Conservation (phyloP, 345 rosid species). For the Acer saccharum region DNA sequence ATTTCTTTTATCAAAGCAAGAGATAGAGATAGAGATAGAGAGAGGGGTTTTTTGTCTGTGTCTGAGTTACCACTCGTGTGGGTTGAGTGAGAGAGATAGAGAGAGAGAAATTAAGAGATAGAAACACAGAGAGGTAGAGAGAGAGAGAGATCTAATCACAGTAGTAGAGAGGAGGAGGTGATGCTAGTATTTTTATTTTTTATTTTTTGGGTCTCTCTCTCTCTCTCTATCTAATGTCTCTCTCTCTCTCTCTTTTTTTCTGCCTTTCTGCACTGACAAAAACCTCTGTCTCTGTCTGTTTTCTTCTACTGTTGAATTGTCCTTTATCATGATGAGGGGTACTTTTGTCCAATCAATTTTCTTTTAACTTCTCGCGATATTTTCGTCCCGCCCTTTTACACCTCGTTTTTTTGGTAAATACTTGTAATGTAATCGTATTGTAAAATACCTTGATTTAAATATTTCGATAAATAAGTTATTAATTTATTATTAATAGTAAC, state of each 20-base stretch:
- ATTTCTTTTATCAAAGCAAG: background rate
- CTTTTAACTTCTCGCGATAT: conserved; percentile 17
- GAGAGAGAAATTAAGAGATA: conserved; percentile 12
- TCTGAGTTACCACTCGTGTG: conserved; percentile 20
- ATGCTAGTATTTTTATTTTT: background rate
- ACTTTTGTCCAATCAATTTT: conserved; percentile 18
- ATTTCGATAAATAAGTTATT: too few relatives aligned
- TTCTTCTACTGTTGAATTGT: conserved; percentile 20
- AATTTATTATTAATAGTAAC: too few relatives aligned
- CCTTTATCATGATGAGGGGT: conserved; percentile 37
- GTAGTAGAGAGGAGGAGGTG: conserved; percentile 15
- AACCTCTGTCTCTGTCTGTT: conserved; percentile 25
- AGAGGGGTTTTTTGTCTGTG: background rate
- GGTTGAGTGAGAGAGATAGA: conserved; percentile 5
- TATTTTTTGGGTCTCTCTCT: background rate
- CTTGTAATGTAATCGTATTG: too few relatives aligned
- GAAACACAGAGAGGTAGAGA: background rate
- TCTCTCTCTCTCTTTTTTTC: background rate
- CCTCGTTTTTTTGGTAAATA: too few relatives aligned
- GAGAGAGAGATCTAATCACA: conserved; percentile 18
- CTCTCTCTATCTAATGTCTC: background rate
- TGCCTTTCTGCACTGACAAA: conserved; percentile 32
- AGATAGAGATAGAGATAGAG: background rate
- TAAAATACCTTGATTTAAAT: too few relatives aligned
- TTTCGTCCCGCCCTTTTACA: conserved; percentile 6